These are phyloP conservation scores for Phytophthora quininea DNA, from an alignment of 352 stramenopile species.

Conservation along the genomic window DNA sequence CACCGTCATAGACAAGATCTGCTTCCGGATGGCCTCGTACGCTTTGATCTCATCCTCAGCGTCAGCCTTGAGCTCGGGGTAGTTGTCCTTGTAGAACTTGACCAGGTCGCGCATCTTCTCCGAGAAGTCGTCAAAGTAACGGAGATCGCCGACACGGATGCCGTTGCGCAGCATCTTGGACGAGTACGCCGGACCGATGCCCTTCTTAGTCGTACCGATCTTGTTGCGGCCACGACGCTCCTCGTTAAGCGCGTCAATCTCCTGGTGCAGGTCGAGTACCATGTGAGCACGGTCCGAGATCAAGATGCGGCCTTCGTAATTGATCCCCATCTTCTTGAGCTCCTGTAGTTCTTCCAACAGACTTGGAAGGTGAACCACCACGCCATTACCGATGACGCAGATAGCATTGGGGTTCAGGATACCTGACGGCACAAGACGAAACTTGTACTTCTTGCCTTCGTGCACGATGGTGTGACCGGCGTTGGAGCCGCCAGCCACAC, in stretches of 20 bases:
- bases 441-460: constrained; percentile 99
- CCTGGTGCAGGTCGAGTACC: constrained; percentile 99
- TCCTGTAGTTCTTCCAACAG: constrained; percentile 95
- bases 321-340: constrained; percentile 89
- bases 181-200: constrained; percentile 98
- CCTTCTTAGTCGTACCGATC: constrained; percentile 99
- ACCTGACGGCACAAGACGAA: constrained; percentile 98
- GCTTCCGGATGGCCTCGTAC: constrained; percentile 82
- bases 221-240: constrained; percentile 93
- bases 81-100: constrained; percentile 92
- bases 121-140: constrained; percentile 89
- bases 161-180: constrained; percentile 99
- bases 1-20: constrained; percentile 89
- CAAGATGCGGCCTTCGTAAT: constrained; percentile 94
- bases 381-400: constrained; percentile 99
- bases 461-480: constrained; percentile 99
- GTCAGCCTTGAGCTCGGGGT: constrained; percentile 80
- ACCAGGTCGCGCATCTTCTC: constrained; percentile 93
- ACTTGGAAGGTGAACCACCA: constrained; percentile 97
- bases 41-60: constrained; percentile 87
- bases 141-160: constrained; percentile 96
- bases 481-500: constrained; percentile 97
- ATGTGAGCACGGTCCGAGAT: constrained; percentile 98
- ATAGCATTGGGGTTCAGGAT: constrained; percentile 96
- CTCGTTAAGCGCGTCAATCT: constrained; percentile 88